These are phyloP conservation scores for Alisma plantagoaquatica DNA, from an alignment of 106 monocot genomes.

Conservation along the genomic window DNA sequence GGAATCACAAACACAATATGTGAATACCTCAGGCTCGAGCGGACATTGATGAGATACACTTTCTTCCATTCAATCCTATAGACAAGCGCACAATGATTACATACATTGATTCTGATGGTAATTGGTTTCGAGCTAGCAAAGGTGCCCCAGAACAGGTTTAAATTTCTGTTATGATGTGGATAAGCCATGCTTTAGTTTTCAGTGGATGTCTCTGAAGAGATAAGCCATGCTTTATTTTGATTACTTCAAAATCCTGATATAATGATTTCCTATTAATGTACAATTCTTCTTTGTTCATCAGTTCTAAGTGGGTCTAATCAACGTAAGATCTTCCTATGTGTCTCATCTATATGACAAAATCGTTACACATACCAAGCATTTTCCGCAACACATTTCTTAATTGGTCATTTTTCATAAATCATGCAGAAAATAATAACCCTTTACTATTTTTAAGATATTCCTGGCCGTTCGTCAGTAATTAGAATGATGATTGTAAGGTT, in stretches of 20 bases:
- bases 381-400: too few species aligned
- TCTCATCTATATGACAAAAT: too few species aligned
- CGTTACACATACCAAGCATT: too few species aligned
- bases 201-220: neutral
- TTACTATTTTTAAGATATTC: too few species aligned
- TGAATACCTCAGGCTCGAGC: slow-evolving; percentile 35
- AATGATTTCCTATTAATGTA: neutral
- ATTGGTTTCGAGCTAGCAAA: slow-evolving; percentile 57
- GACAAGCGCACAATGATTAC: slow-evolving; percentile 67
- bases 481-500: too few species aligned
- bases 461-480: too few species aligned
- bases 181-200: neutral
- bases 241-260: neutral
- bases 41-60: slow-evolving; percentile 49
- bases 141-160: slow-evolving; percentile 65
- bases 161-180: neutral
- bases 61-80: slow-evolving; percentile 61
- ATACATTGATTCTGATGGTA: slow-evolving; percentile 45
- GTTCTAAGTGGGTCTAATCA: neutral
- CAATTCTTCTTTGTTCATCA: neutral
- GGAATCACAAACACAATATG: too few species aligned
- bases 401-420: too few species aligned
- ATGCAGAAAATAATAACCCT: too few species aligned
- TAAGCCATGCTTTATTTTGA: neutral
- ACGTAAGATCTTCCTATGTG: neutral